Conservation (phyloP, 306 rosid genomes). For the Mimosa pudica region DNA sequence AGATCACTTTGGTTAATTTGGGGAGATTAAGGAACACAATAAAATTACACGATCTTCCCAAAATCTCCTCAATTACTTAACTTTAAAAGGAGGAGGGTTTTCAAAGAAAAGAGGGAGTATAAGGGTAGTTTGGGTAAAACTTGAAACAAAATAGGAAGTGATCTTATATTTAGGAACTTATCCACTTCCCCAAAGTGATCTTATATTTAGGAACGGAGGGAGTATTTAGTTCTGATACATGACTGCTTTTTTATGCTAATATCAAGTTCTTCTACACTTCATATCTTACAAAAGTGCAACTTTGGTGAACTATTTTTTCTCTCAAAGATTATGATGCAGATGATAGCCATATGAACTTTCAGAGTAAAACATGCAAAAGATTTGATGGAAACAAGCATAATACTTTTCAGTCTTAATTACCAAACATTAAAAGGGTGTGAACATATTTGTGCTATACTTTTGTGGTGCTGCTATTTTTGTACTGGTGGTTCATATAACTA, state of each 20-base stretch:
- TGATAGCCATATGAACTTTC: background rate
- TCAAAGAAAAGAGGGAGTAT: too few species aligned
- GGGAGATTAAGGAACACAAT: too few species aligned
- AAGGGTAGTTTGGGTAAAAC: too few species aligned
- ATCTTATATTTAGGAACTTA: too few species aligned
- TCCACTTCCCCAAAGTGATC: too few species aligned
- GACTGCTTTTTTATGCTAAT: background rate
- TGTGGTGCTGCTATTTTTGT: background rate
- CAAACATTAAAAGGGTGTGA: background rate
- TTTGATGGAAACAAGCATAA: background rate
- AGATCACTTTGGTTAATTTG: too few species aligned
- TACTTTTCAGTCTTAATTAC: background rate
- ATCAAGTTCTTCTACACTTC: background rate
- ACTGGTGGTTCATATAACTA: background rate
- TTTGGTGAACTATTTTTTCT: background rate
- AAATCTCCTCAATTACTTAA: too few species aligned
- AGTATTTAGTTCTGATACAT: background rate
- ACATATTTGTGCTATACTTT: background rate
- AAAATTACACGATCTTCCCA: too few species aligned
- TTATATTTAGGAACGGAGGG: too few species aligned
- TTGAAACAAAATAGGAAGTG: too few species aligned
- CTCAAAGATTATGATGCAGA: background rate
- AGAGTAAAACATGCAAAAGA: background rate
- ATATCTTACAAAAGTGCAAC: background rate
- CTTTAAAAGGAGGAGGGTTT: too few species aligned